phyloP scores from a whole-genome alignment of 73 alveolate genomes.

The Durusdinium trenchii region DNA sequence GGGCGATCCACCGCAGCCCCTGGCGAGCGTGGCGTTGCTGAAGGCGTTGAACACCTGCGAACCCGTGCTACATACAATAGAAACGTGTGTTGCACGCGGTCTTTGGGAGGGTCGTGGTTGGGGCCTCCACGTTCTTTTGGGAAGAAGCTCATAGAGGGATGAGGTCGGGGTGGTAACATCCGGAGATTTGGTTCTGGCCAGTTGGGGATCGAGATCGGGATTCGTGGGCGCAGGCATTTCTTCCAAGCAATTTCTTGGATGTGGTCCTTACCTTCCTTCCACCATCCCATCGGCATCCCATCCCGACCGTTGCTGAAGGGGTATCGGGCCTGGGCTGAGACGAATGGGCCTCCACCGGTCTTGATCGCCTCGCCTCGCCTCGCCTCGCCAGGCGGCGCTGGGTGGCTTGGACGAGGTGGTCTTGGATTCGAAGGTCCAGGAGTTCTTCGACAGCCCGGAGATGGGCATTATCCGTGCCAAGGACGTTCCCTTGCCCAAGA shows the following conservation, averaged over 20 bases:
- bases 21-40: neutral
- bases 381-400: neutral
- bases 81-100: too few species aligned
- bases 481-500: slow-evolving; percentile 1
- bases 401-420: neutral
- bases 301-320: neutral
- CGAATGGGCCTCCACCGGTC: neutral
- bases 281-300: neutral
- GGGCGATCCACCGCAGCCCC: neutral
- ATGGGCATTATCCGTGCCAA: neutral
- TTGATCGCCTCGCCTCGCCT: neutral
- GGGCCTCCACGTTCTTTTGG: too few species aligned
- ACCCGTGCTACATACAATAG: too few species aligned
- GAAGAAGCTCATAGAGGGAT: too few species aligned
- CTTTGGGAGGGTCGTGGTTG: too few species aligned
- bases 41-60: too few species aligned
- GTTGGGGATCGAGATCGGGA: too few species aligned
- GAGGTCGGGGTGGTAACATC: too few species aligned
- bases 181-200: too few species aligned
- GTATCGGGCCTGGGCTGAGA: neutral
- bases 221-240: too few species aligned
- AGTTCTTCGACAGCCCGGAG: slow-evolving; percentile 6
- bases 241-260: too few species aligned
- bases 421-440: neutral
- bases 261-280: too few species aligned